Base-by-base conservation (phyloP, 371 early-diverging fungal species). In the Apophysomyces sp. region DNA sequence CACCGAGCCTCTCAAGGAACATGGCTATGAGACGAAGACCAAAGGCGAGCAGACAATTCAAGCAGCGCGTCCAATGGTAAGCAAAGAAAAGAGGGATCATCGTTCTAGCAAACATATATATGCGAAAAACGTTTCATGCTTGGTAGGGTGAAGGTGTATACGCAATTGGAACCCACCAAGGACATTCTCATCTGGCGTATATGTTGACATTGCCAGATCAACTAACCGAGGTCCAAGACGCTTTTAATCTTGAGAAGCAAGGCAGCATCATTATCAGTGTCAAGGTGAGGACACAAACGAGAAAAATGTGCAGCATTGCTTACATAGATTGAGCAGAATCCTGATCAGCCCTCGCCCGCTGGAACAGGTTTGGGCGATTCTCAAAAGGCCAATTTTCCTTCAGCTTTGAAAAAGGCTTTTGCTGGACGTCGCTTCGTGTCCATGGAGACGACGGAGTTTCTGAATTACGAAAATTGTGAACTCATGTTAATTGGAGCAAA, bases 261-360 rank as follows among this genome's bases (percentile, higher is more conserved):
- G 77, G 81, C 0, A 76, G 77, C 31, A 78, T 77, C 39, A 51
- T 84, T 56, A 51, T 84, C n/a, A 63, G 74, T 15, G 72, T 84
- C 52, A 84, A 84, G 81, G 77, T 65, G 32, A 52, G 31, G n/a
- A n/a, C n/a, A n/a, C n/a, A n/a, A n/a, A n/a, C n/a, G n/a, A n/a
- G n/a, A n/a, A n/a, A n/a, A n/a, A n/a, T n/a, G n/a, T n/a, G n/a
- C n/a, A n/a, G n/a, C n/a, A n/a, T n/a, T n/a, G n/a, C n/a, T n/a
- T n/a, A n/a, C n/a, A n/a, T n/a, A n/a, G n/a, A n/a, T n/a, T n/a
- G n/a, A n/a, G 12, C 30, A 71, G 66, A 74, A 74, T 30, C 74
- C 74, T 26, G 54, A 65, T 13, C 62, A 37, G 31, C 26, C 68
- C 9, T 69, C 63, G 8, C 72, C 69, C 8, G 58, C 57, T 4